phyloP scores from a whole-genome alignment of 306 rosid species.

The Dalbergia oliveri region DNA sequence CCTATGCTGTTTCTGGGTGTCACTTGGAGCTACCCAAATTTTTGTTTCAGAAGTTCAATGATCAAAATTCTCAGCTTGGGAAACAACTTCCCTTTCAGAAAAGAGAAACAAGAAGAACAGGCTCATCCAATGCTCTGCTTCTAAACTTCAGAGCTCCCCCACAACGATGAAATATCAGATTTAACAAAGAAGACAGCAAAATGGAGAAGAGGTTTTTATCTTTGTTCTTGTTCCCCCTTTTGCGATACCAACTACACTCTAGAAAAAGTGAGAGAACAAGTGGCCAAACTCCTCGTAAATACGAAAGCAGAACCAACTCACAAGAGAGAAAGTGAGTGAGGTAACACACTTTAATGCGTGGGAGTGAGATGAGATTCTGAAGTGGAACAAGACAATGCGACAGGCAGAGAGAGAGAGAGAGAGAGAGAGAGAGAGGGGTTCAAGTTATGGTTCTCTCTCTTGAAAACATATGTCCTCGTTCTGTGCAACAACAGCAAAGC shows the following conservation, averaged over 20 bases:
- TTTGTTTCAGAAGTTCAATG: constrained; percentile 16
- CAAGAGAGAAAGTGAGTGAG: constrained; percentile 1
- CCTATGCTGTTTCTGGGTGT: constrained; percentile 44
- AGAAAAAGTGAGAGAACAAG: constrained; percentile 40
- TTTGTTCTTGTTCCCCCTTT: constrained; percentile 14
- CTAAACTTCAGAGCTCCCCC: constrained; percentile 1
- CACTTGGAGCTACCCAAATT: constrained; percentile 42
- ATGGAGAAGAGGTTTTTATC: constrained; percentile 38
- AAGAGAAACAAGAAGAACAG: constrained; percentile 43
- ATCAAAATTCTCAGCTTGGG: constrained; percentile 14
- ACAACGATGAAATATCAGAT: not conserved
- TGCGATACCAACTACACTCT: constrained; percentile 37
- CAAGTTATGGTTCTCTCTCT: constrained; percentile 62
- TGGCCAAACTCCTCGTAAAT: constrained; percentile 45
- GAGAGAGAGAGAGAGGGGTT: constrained; percentile 37
- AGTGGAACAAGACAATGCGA: constrained; percentile 82
- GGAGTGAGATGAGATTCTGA: constrained; percentile 79
- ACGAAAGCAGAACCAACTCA: constrained; percentile 31
- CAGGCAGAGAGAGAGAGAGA: constrained; percentile 42
- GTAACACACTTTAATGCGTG: constrained; percentile 59
- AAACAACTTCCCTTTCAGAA: constrained; percentile 24
- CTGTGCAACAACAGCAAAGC: constrained; percentile 81
- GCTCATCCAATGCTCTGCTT: constrained; percentile 35
- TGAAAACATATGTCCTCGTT: constrained; percentile 78
- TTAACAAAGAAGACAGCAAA: constrained; percentile 24